Evolutionary conservation across 2,329 filamentous ascomycete species (phyloP), one percentile per base, ranked within the genome.

Genomic region (Aureobasidium sp.): DNA sequence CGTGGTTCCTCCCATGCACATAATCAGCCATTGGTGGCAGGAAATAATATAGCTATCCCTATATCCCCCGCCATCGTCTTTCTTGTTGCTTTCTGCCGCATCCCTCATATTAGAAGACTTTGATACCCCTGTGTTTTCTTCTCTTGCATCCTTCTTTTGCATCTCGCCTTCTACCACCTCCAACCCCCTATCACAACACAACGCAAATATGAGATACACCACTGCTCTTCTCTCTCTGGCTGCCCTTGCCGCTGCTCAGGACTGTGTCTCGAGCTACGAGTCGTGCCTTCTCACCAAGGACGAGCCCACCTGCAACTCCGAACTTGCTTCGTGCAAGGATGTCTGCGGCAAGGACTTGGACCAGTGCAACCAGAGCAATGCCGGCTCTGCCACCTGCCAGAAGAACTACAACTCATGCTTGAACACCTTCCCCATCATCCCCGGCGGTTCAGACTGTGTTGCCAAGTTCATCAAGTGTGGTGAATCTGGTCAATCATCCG

Each of bases 361-460:
- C 19, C 5, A 35, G 19, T 60, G 57, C 57, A 60, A 60, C 57
- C 31, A 60, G 57, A 50, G 45, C 14, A 35, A 27, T 17, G 31
- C 44, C 24, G 44, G 31, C 2, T 60, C 57, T 6, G 44, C 15
- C 17, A n/a, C 22, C 35, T 60, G 57, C 57, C 57, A 60, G 37
- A 49, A 47, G 42, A 60, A 31, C 35, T 60, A 60, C 57, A 60
- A 49, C 33, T 40, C 44, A 11, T 60, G 57, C 45, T 22, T 60
- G 45, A 60, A 60, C 57, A 60, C 57, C n/a, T 60, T 60, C 57
- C 57, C 57, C 35, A 42, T 50, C 35, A 40, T 60, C 24, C 44
- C 44, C n/a, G 57, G 57, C 24, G 57, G 57, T 33, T 58, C 54
- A 1, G 57, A 60, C 45, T 60, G 57, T 50, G 57, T 60, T 42